These are phyloP conservation scores for Penicillium steckii DNA, from an alignment of 495 filamentous ascomycete species.

Conservation along the genomic window DNA sequence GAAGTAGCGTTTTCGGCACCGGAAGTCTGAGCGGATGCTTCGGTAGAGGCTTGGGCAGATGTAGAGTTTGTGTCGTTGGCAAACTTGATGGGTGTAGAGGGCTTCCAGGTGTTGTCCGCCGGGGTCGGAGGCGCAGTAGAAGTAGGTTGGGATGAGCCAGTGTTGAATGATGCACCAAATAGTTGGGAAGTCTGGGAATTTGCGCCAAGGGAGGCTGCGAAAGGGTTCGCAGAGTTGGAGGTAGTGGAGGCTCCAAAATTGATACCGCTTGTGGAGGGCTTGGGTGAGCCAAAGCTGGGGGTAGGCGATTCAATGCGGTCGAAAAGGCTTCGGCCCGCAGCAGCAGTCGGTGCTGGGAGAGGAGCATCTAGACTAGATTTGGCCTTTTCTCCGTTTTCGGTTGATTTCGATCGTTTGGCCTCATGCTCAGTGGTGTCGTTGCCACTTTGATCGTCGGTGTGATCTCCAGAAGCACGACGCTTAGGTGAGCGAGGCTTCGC, in stretches of 20 bases:
- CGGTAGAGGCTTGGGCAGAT: slow-evolving; percentile 25
- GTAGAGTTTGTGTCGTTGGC: slow-evolving; percentile 32
- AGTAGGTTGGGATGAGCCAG: not conserved
- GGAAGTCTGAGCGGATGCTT: slow-evolving; percentile 48
- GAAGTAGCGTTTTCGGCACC: slow-evolving; percentile 51
- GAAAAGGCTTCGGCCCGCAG: slow-evolving; percentile 54
- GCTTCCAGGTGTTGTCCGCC: slow-evolving; percentile 55
- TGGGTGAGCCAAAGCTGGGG: slow-evolving; percentile 14
- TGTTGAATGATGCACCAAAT: not conserved
- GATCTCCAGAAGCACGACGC: slow-evolving; percentile 17
- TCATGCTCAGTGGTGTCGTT: slow-evolving; percentile 19
- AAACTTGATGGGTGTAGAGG: slow-evolving; percentile 51
- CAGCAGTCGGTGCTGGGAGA: slow-evolving; percentile 28
- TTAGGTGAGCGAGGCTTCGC: slow-evolving; percentile 16
- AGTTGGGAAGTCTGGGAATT: not conserved
- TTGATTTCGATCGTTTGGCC: slow-evolving; percentile 20
- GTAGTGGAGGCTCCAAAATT: not conserved
- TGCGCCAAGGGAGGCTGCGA: not conserved
- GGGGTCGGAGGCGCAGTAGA: slow-evolving; percentile 13
- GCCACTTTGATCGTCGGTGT: slow-evolving; percentile 28
- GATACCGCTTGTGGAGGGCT: slow-evolving; percentile 7
- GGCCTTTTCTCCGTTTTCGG: slow-evolving; percentile 21
- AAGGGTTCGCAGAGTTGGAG: not conserved
- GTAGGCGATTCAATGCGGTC: slow-evolving; percentile 48
- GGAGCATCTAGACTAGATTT: slow-evolving; percentile 29